Percentiles rank a stretch among this genome's conserved stretches.
Evolutionary conservation across 768 basidiomycete species (phyloP).

Genomic region (Pholiota conissans): DNA sequence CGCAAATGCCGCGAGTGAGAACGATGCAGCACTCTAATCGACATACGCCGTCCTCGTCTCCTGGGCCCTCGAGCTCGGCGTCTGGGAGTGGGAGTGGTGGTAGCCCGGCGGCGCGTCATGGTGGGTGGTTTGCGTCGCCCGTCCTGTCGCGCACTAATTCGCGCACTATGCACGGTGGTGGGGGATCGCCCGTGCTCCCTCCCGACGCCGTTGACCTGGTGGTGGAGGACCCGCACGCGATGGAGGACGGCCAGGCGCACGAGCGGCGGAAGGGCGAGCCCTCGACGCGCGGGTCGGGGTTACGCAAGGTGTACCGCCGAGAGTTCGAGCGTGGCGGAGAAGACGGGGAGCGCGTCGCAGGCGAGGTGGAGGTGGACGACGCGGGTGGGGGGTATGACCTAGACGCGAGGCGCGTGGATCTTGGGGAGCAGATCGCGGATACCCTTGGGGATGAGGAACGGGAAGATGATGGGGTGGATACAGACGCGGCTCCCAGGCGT

Average conservation of each 20-base stretch:
- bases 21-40: constrained; percentile 10
- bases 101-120: constrained; percentile 19
- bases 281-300: constrained; percentile 36
- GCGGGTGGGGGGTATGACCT: constrained; percentile 19
- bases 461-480: constrained; percentile 22
- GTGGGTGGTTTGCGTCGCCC: constrained; percentile 27
- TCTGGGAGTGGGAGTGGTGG: constrained; percentile 26
- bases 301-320: constrained; percentile 54
- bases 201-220: constrained; percentile 90
- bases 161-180: constrained; percentile 13
- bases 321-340: constrained; percentile 42
- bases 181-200: constrained; percentile 35
- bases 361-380: constrained; percentile 43
- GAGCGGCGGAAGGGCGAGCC: constrained; percentile 68
- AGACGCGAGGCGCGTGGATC: constrained; percentile 32
- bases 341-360: constrained; percentile 30
- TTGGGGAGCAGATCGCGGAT: constrained; percentile 40
- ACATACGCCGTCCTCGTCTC: constrained; percentile 18
- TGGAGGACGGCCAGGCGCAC: constrained; percentile 48
- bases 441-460: constrained; percentile 27
- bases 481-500: constrained; percentile 5
- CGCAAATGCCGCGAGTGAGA: constrained; percentile 21
- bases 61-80: constrained; percentile 22
- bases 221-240: constrained; percentile 64
- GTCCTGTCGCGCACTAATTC: constrained; percentile 33